Conservation (phyloP, 441 rosid genomes). For the Lepidium campestre region DNA sequence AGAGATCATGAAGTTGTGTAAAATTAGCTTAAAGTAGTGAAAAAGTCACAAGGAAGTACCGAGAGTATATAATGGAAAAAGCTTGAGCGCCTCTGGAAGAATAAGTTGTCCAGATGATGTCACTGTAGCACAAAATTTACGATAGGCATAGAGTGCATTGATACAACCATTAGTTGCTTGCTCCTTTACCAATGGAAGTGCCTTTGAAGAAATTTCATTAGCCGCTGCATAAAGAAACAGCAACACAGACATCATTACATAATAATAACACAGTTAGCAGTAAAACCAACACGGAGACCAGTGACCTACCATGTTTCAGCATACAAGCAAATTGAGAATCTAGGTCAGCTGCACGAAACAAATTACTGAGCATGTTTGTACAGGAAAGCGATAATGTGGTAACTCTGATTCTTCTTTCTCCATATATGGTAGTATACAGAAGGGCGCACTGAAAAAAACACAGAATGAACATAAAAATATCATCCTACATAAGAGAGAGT, state of each 20-base stretch:
- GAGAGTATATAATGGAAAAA: constrained; percentile 86
- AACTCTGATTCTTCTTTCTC: constrained; percentile 96
- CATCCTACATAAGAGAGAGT: constrained; percentile 3
- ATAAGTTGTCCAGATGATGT: constrained; percentile 97
- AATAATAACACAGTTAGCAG: constrained; percentile 13
- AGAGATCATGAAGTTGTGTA: neutral
- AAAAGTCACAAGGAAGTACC: constrained; percentile 21
- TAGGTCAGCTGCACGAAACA: constrained; percentile 90
- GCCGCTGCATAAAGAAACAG: constrained; percentile 51
- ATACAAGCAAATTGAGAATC: constrained; percentile 92
- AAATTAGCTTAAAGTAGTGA: neutral
- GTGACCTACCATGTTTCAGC: constrained; percentile 83
- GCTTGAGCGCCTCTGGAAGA: constrained; percentile 99
- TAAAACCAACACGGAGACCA: neutral
- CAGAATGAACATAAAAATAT: constrained; percentile 12
- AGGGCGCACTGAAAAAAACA: constrained; percentile 49
- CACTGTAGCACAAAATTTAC: constrained; percentile 95
- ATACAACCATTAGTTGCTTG: constrained; percentile 74
- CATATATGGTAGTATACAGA: constrained; percentile 70
- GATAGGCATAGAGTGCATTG: constrained; percentile 77
- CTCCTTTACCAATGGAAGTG: constrained; percentile 67
- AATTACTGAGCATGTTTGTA: constrained; percentile 79
- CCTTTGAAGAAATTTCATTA: constrained; percentile 65
- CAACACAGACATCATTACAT: neutral
- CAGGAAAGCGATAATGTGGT: constrained; percentile 82